Evolutionary conservation across 2,329 filamentous ascomycete genomes (phyloP), one percentile per base, ranked within the genome.

Genomic region (Venturia effusa): DNA sequence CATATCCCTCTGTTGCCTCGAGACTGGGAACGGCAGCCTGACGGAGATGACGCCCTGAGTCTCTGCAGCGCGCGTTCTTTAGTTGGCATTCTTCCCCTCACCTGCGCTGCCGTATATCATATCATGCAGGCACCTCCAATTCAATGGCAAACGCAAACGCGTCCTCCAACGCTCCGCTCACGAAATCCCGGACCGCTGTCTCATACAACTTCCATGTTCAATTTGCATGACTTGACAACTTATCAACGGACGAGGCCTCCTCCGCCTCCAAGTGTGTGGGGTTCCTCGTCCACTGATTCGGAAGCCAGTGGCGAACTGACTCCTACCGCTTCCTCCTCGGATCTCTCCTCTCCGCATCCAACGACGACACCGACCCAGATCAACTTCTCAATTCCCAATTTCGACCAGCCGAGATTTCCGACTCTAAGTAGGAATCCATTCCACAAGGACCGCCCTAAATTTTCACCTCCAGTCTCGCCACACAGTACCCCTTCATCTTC

Each of bases 141-240:
- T 34, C 51, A 57, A 57, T 57, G 51, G 51, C 51, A 57, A 57
- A 57, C 51, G 51, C 51, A 57, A 57, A 34, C 27, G 51, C 51
- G 51, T 57, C 30, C 51, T 34, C 51, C 51, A 34, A 57, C 51
- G 51, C 51, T 57, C 19, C 51, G 51, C 51, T 22, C 51, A 34
- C 27, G 51, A 57, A 57, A 57, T 19, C 51, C 51, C 30, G 15
- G 30, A 19, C 51, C 27, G 55, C 70, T 76, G 37, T 70, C 72
- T 63, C 73, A 75, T 63, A 73, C 73, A 54, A 72, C 74, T 63
- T 76, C 74, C 51, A 75, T 76, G 73, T 70, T 74, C 60, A 75
- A 76, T 66, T 69, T 76, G 63, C 74, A 74, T 65, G 73, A 75
- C 45, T 72, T 74, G 61, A 69, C 27, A 32, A 57, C 51, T 6